Evolutionary conservation across 2,329 filamentous ascomycete genomes (phyloP), one percentile per base, ranked within the genome.

Genomic region (Fusarium tanahbumbuense): DNA sequence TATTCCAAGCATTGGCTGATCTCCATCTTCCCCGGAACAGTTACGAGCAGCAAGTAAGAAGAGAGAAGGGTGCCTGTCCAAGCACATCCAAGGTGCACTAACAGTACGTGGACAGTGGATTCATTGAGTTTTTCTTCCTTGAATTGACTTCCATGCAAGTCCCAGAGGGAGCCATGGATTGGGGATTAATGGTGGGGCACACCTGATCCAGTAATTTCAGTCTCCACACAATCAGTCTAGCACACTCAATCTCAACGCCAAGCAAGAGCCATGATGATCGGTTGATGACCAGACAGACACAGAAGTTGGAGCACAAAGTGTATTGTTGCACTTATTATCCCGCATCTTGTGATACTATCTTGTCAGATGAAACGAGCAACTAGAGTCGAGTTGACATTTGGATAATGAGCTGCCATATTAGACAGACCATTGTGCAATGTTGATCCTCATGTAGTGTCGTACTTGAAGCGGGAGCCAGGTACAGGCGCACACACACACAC

Each of bases 181-280:
- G 55, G 61, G 63, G 61, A 73, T 74, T 68, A 65, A 62, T 44
- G 70, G 72, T 74, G 72, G 72, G 70, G 72, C 72, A 41, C 46
- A 56, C 57, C 58, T 60, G 60, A 32, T 74, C 72, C 72, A 72
- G 64, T 74, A 73, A 74, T 74, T 73, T 74, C 49, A 54, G 54
- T 49, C 49, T 56, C 66, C 65, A 61, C 46, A 56, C 30, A 52
- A 55, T 47, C 47, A 50, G 52, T 48, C 25, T 55, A 27, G 47
- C 47, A 60, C 55, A 56, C 47, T 37, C 54, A 56, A 63, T 68
- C 44, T 60, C 49, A 23, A 61, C 53, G n/a, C 27, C 60, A 62
- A 41, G 41, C 57, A 46, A 56, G 50, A 56, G 40, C 20, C 48
- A 54, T 45, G 48, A 64, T 45, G 48, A 62, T 52, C 52, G 45